A percentile compares a stretch with the other conserved stretches of the same genome.
Conservation (phyloP, 305 asterid genomes). For the Lippia alba region DNA sequence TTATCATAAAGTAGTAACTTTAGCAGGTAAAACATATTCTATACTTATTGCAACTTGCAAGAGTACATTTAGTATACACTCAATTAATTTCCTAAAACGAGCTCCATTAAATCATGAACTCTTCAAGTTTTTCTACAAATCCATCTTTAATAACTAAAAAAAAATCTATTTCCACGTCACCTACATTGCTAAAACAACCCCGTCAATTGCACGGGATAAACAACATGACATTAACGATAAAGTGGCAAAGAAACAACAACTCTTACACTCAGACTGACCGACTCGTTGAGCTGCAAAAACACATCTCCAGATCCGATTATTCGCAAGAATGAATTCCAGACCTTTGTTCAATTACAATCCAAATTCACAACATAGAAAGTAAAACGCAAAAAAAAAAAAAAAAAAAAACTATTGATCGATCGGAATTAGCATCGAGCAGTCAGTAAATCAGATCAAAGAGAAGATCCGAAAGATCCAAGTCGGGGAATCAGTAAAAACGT, state of each 20-base stretch:
- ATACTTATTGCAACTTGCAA: conserved; percentile 5
- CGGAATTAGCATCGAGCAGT: conserved; percentile 27
- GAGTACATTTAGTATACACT: conserved; percentile 10
- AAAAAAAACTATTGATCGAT: conserved; percentile 38
- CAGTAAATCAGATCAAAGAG: conserved; percentile 40
- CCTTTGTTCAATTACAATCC: conserved; percentile 26
- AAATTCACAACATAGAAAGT: neutral
- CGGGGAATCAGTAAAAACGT: conserved; percentile 24
- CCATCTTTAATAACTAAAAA: conserved; percentile 14
- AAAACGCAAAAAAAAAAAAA: neutral
- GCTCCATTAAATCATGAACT: conserved; percentile 22
- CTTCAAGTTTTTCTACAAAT: neutral
- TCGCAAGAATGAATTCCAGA: conserved; percentile 15
- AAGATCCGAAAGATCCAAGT: conserved; percentile 47
- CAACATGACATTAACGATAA: neutral
- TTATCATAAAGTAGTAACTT: neutral
- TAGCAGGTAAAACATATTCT: neutral
- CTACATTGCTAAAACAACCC: conserved; percentile 15
- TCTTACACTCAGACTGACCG: conserved; percentile 45
- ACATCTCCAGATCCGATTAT: conserved; percentile 48
- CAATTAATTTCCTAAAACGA: conserved; percentile 15
- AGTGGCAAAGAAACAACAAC: conserved; percentile 3
- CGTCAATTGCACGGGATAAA: conserved; percentile 1
- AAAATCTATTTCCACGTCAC: conserved; percentile 26
- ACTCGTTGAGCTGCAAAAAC: conserved; percentile 35